A percentile compares a stretch with the other conserved stretches of the same genome.
Evolutionary conservation across 2,329 filamentous ascomycete species (phyloP).

Genomic region (Colletotrichum sp.): DNA sequence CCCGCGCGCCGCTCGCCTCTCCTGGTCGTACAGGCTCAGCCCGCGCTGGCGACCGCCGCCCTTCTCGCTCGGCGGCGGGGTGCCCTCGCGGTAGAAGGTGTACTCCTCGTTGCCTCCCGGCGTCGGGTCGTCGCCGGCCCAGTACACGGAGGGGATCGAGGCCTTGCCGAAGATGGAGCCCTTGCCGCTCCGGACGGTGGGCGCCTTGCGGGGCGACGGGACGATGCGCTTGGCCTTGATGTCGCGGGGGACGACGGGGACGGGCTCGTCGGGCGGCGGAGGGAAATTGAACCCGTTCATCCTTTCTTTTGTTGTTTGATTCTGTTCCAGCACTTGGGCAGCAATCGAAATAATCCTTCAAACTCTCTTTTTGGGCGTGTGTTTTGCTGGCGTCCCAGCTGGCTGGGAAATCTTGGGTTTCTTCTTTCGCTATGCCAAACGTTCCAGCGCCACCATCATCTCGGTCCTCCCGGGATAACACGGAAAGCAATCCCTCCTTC

Average conservation of each 20-base stretch:
- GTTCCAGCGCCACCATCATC: background rate
- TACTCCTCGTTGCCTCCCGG: conserved; percentile 24
- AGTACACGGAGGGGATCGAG: conserved; percentile 18
- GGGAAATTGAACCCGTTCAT: conserved; percentile 2
- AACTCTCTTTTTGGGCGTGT: background rate
- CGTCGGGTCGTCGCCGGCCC: conserved; percentile 16
- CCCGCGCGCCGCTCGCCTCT: background rate
- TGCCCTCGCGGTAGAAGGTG: conserved; percentile 46
- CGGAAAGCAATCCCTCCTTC: background rate
- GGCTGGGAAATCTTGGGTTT: background rate
- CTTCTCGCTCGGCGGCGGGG: conserved; percentile 34
- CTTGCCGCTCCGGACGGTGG: conserved; percentile 17
- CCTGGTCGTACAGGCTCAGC: conserved; percentile 17
- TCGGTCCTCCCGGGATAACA: background rate
- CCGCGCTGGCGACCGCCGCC: conserved; percentile 1
- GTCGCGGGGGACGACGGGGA: conserved; percentile 9
- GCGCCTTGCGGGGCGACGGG: conserved; percentile 12
- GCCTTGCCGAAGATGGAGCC: conserved; percentile 17
- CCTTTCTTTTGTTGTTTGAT: background rate
- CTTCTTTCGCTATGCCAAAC: background rate
- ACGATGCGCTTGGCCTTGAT: conserved; percentile 7
- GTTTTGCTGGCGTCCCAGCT: background rate
- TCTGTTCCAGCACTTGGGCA: background rate
- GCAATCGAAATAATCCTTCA: background rate
- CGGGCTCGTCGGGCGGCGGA: conserved; percentile 12